phyloP scores from a whole-genome alignment of 1,139 yeast species.

The Yamadazyma triangularis region DNA sequence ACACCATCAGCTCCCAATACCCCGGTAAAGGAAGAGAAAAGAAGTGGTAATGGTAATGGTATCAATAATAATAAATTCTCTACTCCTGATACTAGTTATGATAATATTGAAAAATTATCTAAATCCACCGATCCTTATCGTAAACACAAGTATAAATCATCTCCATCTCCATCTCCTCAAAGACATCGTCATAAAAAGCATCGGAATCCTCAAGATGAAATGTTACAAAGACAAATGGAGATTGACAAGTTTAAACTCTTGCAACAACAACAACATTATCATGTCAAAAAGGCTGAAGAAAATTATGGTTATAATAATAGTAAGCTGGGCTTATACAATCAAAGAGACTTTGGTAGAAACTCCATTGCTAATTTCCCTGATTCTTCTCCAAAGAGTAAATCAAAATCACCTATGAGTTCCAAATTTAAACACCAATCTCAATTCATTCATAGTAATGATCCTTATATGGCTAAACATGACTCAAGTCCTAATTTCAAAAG shows the following conservation, averaged over 20 bases:
- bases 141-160: constrained; percentile 5
- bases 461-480: constrained; percentile 12
- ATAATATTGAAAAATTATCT: constrained; percentile 11
- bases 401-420: constrained; percentile 1
- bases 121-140: constrained; percentile 12
- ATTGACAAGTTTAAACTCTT: constrained; percentile 27
- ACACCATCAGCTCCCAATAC: constrained; percentile 14
- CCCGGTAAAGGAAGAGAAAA: constrained; percentile 15
- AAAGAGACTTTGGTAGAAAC: constrained; percentile 13
- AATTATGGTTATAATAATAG: constrained; percentile 12
- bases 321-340: constrained; percentile 18
- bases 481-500: constrained; percentile 14
- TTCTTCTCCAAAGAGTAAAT: constrained; percentile 7
- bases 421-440: constrained; percentile 18
- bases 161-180: too few species aligned
- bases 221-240: constrained; percentile 22
- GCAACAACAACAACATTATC: constrained; percentile 31
- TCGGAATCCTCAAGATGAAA: constrained; percentile 2
- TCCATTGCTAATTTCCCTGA: constrained; percentile 12
- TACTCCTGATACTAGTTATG: constrained; percentile 20
- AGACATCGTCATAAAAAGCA: constrained; percentile 3
- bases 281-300: constrained; percentile 17
- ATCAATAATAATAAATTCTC: too few species aligned
- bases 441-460: constrained; percentile 6
- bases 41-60: neutral